Evolutionary conservation across 208 protist species (phyloP).

Genomic region (Leptomonas pyrrhocoris): DNA sequence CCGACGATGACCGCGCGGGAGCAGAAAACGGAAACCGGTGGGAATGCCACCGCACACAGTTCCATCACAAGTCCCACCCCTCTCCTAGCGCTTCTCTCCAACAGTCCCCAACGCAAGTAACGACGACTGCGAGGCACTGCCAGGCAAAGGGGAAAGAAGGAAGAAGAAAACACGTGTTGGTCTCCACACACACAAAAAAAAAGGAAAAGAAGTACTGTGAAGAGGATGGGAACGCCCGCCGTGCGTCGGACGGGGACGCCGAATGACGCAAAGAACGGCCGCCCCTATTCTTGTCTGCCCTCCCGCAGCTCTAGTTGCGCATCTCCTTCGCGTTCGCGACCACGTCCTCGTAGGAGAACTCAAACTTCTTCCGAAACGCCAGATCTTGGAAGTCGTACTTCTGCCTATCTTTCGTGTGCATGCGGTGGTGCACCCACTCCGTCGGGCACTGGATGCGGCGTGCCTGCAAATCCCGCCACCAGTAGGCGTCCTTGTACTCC

Average conservation of each 20-base stretch:
- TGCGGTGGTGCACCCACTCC: slow-evolving; percentile 88
- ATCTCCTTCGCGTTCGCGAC: slow-evolving; percentile 87
- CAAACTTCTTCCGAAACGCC: slow-evolving; percentile 87
- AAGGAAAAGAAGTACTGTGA: slow-evolving; percentile 1
- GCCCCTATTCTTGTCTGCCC: neutral
- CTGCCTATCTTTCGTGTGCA: slow-evolving; percentile 74
- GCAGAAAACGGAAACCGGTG: too few relatives aligned
- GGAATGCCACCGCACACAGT: too few relatives aligned
- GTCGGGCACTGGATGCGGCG: slow-evolving; percentile 88
- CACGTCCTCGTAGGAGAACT: slow-evolving; percentile 83
- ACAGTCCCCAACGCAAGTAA: too few relatives aligned
- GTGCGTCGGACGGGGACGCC: neutral
- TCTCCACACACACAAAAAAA: slow-evolving; percentile 9
- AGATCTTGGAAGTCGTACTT: slow-evolving; percentile 91
- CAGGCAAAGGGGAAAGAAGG: slow-evolving; percentile 22
- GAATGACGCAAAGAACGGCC: neutral
- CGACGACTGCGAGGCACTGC: neutral
- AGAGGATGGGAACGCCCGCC: neutral
- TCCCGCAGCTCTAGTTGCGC: slow-evolving; percentile 49
- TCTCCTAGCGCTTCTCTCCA: too few relatives aligned
- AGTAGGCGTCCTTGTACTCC: slow-evolving; percentile 93
- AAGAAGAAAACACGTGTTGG: neutral
- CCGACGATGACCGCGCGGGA: too few relatives aligned
- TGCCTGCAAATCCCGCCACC: slow-evolving; percentile 90
- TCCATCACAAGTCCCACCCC: too few relatives aligned